Base-by-base conservation (phyloP, 345 rosid species). In the Brassica rapa region DNA sequence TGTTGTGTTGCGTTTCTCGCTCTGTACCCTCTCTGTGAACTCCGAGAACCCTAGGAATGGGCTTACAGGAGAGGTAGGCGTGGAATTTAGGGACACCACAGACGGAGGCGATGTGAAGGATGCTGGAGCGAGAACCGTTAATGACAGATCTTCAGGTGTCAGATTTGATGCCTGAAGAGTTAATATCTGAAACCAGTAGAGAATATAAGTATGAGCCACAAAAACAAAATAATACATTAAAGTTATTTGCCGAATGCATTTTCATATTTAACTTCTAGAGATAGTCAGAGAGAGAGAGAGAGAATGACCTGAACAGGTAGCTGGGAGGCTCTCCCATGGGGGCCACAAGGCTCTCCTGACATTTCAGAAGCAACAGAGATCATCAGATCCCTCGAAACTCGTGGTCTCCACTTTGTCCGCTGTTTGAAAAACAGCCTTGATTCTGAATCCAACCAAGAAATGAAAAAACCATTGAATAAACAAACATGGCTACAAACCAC, bases 61-160 rank as follows among this genome's bases (percentile, higher is more conserved):
- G 80, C 89, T 87, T 76, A 85, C 8, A 43, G 97, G 91, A 39
- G 93, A 70, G 29, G 82, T 66, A n/a, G 98, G 96, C 14, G 96
- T 83, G 76, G 93, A 89, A 77, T 84, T 88, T 85, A 93, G 84
- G 75, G 99, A 93, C 51, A 95, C 87, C 8, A 96, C 88, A 12
- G 96, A 85, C 2, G 97, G 97, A 75, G 97, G 95, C 24, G 93
- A 85, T 76, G 88, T 82, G 82, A 93, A 90, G 43, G 97, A 93
- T 83, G 93, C 88, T 6, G 98, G 98, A 56, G 97, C 98, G 66
- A 91, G 97, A 86, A 96, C 87, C 30, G 93, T 96, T 86, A 96
- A 71, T 33, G 91, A 89, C 33, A 96, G 86, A 87, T 96, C 98
- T 81, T 93, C 87, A 6, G 93, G 80, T 77, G 97, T 86, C 89